Evolutionary conservation across 1,284 basidiomycete genomes (phyloP).

Genomic region (Melampsora americana): DNA sequence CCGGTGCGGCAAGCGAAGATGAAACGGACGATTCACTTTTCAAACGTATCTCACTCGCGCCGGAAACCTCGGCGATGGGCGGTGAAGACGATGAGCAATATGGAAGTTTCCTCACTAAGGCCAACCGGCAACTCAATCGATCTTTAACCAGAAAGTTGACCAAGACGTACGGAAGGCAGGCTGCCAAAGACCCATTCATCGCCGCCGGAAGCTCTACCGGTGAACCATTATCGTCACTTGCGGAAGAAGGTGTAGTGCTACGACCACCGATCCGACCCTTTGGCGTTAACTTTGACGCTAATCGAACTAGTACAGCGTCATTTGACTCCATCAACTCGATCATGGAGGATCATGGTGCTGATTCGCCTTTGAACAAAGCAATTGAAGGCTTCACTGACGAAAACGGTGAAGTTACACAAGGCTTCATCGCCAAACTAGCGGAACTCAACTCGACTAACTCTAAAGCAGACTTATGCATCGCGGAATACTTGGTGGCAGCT

Average conservation of each 20-base stretch:
- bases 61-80: constrained; percentile 1
- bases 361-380: constrained; percentile 84
- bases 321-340: constrained; percentile 83
- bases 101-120: constrained; percentile 38
- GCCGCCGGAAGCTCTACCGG: neutral
- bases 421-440: constrained; percentile 81
- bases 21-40: neutral
- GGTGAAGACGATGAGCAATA: constrained; percentile 40
- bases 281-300: neutral
- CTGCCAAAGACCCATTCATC: constrained; percentile 41
- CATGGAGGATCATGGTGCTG: constrained; percentile 74
- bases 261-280: constrained; percentile 38
- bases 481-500: constrained; percentile 80
- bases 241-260: constrained; percentile 17
- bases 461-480: constrained; percentile 82
- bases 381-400: constrained; percentile 83
- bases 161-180: constrained; percentile 39
- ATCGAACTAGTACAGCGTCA: constrained; percentile 55
- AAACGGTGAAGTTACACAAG: constrained; percentile 80
- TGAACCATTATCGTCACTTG: neutral
- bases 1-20: neutral
- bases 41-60: constrained; percentile 34
- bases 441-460: constrained; percentile 76
- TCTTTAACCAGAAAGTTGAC: constrained; percentile 39
- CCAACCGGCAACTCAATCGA: constrained; percentile 40